These are phyloP conservation scores for Populus hybrid DNA, from an alignment of 441 rosid species.

Conservation along the genomic window DNA sequence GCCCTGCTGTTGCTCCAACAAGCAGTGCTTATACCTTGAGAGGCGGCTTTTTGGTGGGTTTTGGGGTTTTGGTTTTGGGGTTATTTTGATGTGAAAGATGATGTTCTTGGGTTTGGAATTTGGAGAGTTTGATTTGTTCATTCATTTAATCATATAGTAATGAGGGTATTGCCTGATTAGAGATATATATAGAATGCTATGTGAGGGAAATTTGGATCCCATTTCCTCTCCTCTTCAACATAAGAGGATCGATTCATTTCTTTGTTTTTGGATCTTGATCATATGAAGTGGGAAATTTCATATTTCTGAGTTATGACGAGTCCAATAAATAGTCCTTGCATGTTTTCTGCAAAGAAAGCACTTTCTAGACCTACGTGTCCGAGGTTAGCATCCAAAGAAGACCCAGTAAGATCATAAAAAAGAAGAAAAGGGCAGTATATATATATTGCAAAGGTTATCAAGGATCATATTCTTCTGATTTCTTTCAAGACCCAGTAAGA, in stretches of 20 bases:
- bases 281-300: background rate
- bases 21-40: slow-evolving; percentile 34
- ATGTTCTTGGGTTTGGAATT: background rate
- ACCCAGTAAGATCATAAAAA: too few relatives aligned
- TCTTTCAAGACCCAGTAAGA: too few relatives aligned
- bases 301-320: background rate
- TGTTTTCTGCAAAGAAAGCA: too few relatives aligned
- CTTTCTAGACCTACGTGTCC: too few relatives aligned
- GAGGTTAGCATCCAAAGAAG: too few relatives aligned
- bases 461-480: too few relatives aligned
- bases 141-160: background rate
- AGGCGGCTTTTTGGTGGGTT: slow-evolving; percentile 22
- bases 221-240: background rate
- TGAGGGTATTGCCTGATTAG: too few relatives aligned
- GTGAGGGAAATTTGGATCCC: background rate
- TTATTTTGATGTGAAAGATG: slow-evolving; percentile 18
- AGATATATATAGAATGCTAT: background rate
- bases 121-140: background rate
- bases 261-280: background rate
- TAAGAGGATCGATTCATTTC: background rate
- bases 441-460: too few relatives aligned
- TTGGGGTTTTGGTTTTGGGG: slow-evolving; percentile 29
- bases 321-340: too few relatives aligned
- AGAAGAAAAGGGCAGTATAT: too few relatives aligned
- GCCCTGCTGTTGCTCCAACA: slow-evolving; percentile 67